Conservation (phyloP, 176 grass and related monocot species). For the Thalia dealbata region DNA sequence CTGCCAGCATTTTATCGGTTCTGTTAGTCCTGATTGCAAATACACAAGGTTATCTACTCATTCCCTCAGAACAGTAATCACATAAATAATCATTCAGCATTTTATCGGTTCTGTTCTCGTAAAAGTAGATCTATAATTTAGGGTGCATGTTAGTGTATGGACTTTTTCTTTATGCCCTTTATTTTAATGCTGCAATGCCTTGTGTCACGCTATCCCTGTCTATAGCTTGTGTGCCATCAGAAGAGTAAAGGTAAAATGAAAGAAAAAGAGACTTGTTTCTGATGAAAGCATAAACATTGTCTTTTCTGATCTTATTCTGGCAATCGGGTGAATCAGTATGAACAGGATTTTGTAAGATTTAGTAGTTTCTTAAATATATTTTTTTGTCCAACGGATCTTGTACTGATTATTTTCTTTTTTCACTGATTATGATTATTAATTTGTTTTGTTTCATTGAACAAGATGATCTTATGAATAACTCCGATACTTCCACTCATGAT, state of each 20-base stretch:
- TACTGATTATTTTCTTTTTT: not conserved
- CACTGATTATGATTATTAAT: not conserved
- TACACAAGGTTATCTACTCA: constrained; percentile 59
- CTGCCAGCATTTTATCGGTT: constrained; percentile 92
- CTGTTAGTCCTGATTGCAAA: constrained; percentile 70
- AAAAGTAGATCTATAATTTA: not conserved
- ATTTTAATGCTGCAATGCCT: not conserved
- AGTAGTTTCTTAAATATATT: too few species aligned
- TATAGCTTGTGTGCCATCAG: too few species aligned
- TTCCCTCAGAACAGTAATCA: not conserved
- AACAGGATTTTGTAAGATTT: too few species aligned
- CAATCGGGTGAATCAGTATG: too few species aligned
- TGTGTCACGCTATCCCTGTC: too few species aligned
- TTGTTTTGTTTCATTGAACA: not conserved
- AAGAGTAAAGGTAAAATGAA: too few species aligned
- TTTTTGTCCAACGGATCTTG: not conserved
- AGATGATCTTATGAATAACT: not conserved
- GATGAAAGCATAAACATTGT: too few species aligned
- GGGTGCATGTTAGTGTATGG: not conserved
- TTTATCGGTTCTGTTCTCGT: too few species aligned
- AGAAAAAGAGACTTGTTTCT: too few species aligned
- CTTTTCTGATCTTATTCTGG: too few species aligned
- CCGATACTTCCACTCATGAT: not conserved
- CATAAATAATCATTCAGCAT: too few species aligned
- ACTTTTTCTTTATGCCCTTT: not conserved